Conservation (phyloP, 2,329 filamentous ascomycete species). For the Falciphora oryzae region DNA sequence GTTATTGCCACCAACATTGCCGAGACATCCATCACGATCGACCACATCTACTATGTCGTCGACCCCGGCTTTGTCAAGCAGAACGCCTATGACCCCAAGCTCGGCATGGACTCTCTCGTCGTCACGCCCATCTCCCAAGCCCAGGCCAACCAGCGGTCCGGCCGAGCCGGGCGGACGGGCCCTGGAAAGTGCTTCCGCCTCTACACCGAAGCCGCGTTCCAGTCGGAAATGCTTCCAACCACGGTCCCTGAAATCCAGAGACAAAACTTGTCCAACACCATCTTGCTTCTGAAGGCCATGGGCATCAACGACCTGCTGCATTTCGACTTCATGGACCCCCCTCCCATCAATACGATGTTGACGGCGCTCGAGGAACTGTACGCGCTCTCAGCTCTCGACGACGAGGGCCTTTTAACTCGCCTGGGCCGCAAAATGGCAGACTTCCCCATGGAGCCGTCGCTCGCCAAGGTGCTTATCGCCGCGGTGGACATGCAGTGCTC, state of each 20-base stretch:
- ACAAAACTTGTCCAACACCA: slow-evolving; percentile 86
- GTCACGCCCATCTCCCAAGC: slow-evolving; percentile 96
- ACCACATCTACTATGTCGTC: slow-evolving; percentile 95
- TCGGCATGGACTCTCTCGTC: slow-evolving; percentile 95
- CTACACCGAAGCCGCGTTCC: slow-evolving; percentile 92
- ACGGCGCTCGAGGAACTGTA: slow-evolving; percentile 94
- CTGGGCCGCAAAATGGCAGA: slow-evolving; percentile 96
- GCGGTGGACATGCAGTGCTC: slow-evolving; percentile 76
- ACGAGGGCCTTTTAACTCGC: slow-evolving; percentile 88
- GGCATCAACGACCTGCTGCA: slow-evolving; percentile 96
- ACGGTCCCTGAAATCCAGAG: slow-evolving; percentile 95
- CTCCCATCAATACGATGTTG: slow-evolving; percentile 95
- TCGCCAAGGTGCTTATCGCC: slow-evolving; percentile 85
- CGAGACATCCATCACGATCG: slow-evolving; percentile 96
- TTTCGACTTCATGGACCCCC: slow-evolving; percentile 99
- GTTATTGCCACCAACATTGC: slow-evolving; percentile 98
- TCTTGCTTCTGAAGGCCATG: slow-evolving; percentile 98
- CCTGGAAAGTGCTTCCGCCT: slow-evolving; percentile 94
- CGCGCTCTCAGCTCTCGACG: slow-evolving; percentile 82
- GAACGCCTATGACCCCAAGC: slow-evolving; percentile 92
- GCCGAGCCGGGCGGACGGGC: slow-evolving; percentile 87
- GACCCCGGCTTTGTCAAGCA: slow-evolving; percentile 98
- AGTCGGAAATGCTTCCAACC: slow-evolving; percentile 94
- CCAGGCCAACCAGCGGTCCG: slow-evolving; percentile 89
- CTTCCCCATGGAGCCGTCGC: slow-evolving; percentile 92